Base-by-base conservation (phyloP, 2,329 filamentous ascomycete species). In the Colletotrichum horii region DNA sequence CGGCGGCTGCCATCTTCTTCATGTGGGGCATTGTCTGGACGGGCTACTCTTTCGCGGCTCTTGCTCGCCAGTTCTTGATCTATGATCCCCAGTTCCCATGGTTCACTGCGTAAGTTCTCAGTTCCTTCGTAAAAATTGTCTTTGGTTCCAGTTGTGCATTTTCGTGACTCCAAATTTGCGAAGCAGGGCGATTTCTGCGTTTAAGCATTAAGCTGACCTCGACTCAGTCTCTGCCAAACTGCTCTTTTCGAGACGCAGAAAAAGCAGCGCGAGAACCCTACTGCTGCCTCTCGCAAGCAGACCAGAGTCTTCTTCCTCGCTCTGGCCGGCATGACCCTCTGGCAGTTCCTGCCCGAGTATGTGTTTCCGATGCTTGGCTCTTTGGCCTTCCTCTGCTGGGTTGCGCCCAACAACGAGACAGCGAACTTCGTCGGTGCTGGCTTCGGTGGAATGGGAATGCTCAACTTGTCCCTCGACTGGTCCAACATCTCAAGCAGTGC, bases 371-470 rank as follows among this genome's bases (percentile, higher is more conserved):
- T 73, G 73, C 30, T 75, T 19, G 69, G 73, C n/a, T 75, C 73
- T 7, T 16, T 75, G n/a, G 90, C 90, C 36, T 93, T 91, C 83
- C 83, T 91, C 38, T 92, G 91, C 65, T 93, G 86, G 86, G 89
- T 92, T 74, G 89, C 89, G 14, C 91, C 91, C 5, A 85, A 92
- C 66, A 92, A 88, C 73, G 84, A 89, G 4, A 80, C 91, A 15
- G 82, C 92, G 75, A 92, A 93, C 80, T 91, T 93, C 81, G 79
- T 93, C 15, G 92, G 92, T 75, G 91, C 91, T 11, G 89, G 89
- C 2, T 87, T 86, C 77, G 89, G 89, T 19, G 91, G 91, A 1
- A 84, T 92, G 34, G 91, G 90, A 2, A 81, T 93, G 24, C 87
- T 92, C 73, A 91, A 91, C 8, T 87, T 91, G 19, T 91, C 90